These are phyloP conservation scores for Talaromyces sp. DNA, from an alignment of 2,329 filamentous ascomycete genomes.

Conservation along the genomic window DNA sequence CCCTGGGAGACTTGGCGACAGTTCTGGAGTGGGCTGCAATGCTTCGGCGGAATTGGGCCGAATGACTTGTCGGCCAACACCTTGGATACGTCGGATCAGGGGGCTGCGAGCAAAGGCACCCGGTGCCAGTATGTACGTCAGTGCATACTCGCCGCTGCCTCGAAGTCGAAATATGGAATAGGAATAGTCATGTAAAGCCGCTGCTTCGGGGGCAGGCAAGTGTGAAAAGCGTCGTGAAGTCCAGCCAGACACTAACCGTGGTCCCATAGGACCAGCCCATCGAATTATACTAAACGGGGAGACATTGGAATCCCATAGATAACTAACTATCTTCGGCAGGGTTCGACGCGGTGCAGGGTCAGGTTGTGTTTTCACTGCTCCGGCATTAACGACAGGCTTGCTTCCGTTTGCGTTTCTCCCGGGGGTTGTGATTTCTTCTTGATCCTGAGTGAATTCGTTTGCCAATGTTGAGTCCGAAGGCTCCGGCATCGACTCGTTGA, in stretches of 20 bases:
- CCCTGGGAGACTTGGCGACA: slow-evolving; percentile 1
- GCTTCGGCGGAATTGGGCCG: slow-evolving; percentile 19
- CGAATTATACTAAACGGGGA: slow-evolving; percentile 91
- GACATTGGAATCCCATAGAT: slow-evolving; percentile 95
- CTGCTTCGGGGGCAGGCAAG: slow-evolving; percentile 71
- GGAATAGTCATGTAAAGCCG: slow-evolving; percentile 85
- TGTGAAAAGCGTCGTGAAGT: slow-evolving; percentile 89
- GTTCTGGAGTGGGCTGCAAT: slow-evolving; percentile 12
- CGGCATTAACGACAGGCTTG: slow-evolving; percentile 33
- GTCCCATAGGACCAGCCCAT: slow-evolving; percentile 82
- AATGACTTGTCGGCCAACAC: slow-evolving; percentile 70
- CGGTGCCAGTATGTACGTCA: slow-evolving; percentile 88
- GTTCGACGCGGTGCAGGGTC: slow-evolving; percentile 53
- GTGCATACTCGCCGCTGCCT: slow-evolving; percentile 88
- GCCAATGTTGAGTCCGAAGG: slow-evolving; percentile 67
- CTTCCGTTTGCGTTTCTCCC: slow-evolving; percentile 31
- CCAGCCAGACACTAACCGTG: slow-evolving; percentile 90
- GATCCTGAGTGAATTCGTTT: slow-evolving; percentile 76
- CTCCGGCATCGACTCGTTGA: slow-evolving; percentile 74
- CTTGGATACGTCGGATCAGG: slow-evolving; percentile 79
- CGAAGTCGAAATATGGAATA: slow-evolving; percentile 91
- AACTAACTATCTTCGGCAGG: slow-evolving; percentile 80
- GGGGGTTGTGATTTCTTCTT: slow-evolving; percentile 30
- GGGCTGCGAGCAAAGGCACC: slow-evolving; percentile 88
- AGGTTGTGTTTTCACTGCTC: slow-evolving; percentile 44